A percentile compares a stretch with the other conserved stretches of the same genome.
Conservation (phyloP, 768 basidiomycete species). For the Symmetrospora coprosmae region DNA sequence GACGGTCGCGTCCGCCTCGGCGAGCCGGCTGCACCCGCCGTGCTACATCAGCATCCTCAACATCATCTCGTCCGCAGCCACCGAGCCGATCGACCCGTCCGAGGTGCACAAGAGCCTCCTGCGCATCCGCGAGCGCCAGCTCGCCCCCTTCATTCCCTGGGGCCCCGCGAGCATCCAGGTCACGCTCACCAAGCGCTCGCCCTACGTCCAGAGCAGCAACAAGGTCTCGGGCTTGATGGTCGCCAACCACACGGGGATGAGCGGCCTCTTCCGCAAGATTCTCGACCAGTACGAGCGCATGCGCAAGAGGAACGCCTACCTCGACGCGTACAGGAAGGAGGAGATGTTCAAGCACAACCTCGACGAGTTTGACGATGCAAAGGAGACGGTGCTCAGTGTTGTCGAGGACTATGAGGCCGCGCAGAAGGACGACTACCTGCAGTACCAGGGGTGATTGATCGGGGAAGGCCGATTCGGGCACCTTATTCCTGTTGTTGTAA, state of each 20-base stretch:
- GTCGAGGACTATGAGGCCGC: constrained; percentile 91
- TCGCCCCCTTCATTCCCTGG: constrained; percentile 98
- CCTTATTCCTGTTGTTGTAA: too few species aligned
- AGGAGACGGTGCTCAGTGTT: constrained; percentile 77
- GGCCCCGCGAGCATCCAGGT: constrained; percentile 97
- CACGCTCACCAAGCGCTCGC: constrained; percentile 76
- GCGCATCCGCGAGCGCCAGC: constrained; percentile 85
- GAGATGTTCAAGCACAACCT: constrained; percentile 83
- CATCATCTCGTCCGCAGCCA: constrained; percentile 49
- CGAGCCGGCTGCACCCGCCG: constrained; percentile 21
- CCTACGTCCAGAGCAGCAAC: constrained; percentile 74
- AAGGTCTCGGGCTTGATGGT: constrained; percentile 97
- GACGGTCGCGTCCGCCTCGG: constrained; percentile 46
- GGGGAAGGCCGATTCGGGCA: too few species aligned
- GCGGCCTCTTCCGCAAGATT: constrained; percentile 94
- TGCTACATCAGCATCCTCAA: constrained; percentile 97
- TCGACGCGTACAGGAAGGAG: constrained; percentile 96
- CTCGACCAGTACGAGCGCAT: constrained; percentile 85
- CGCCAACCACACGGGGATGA: constrained; percentile 97
- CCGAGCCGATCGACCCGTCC: constrained; percentile 94
- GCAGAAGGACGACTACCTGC: constrained; percentile 86
- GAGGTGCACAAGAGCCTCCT: constrained; percentile 98
- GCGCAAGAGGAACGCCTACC: constrained; percentile 73
- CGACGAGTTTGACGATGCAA: constrained; percentile 95
- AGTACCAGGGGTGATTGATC: too few species aligned